Evolutionary conservation across 2,329 filamentous ascomycete species (phyloP).

Genomic region (Cladosporium halotolerans): DNA sequence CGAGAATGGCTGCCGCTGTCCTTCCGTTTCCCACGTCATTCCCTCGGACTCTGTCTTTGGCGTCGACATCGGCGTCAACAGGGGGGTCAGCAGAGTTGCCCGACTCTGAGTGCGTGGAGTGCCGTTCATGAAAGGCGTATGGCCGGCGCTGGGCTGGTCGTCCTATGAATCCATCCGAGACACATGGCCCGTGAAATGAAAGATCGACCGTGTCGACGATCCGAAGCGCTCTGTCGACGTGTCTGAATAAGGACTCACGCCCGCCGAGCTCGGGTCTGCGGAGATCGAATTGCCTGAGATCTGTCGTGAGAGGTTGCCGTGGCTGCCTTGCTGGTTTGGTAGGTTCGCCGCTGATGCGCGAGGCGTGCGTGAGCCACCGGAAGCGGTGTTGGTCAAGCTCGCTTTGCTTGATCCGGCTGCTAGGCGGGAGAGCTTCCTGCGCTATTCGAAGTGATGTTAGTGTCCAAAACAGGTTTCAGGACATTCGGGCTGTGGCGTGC

Average conservation of each 20-base stretch:
- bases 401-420: background rate
- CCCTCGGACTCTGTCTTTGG: background rate
- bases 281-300: conserved; percentile 1
- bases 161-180: conserved; percentile 1
- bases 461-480: background rate
- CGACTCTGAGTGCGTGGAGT: background rate
- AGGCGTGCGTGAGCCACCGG: conserved; percentile 10
- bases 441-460: background rate
- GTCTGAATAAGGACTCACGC: background rate
- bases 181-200: background rate
- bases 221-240: background rate
- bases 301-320: background rate
- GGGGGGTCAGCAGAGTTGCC: background rate
- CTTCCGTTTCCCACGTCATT: conserved; percentile 1
- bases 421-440: conserved; percentile 9
- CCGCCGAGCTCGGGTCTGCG: background rate
- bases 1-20: background rate
- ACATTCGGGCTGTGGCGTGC: background rate
- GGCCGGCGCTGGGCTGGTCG: conserved; percentile 2
- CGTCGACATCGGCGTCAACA: conserved; percentile 2
- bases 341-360: background rate
- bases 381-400: conserved; percentile 1
- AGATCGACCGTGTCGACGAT: conserved; percentile 9
- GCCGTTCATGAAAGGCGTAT: background rate
- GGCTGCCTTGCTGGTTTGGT: background rate